Evolutionary conservation across 129 eudicot species (phyloP).

Genomic region (Ambrosia artemisiifolia): DNA sequence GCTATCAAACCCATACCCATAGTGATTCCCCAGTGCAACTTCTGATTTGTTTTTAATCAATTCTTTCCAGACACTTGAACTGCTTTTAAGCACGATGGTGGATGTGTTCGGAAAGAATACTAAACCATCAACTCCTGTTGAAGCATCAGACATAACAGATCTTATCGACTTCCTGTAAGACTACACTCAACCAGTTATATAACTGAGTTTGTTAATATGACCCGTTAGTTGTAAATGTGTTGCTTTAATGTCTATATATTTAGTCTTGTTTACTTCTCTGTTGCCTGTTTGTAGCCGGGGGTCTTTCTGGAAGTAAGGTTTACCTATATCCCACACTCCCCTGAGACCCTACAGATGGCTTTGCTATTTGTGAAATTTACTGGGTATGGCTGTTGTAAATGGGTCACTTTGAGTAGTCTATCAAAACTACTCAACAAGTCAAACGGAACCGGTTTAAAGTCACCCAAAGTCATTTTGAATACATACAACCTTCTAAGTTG

Average conservation of each 20-base stretch:
- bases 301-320: too few species aligned
- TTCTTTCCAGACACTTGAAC: conserved; percentile 50
- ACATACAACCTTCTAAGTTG: not conserved
- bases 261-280: too few species aligned
- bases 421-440: too few species aligned
- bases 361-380: too few species aligned
- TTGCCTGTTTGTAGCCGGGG: too few species aligned
- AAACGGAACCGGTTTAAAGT: not conserved
- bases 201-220: not conserved
- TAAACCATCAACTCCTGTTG: conserved; percentile 47
- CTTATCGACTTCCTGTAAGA: conserved; percentile 82
- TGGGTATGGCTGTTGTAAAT: not conserved
- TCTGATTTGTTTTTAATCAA: conserved; percentile 13
- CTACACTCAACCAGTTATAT: not conserved
- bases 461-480: not conserved
- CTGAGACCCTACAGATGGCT: too few species aligned
- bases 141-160: conserved; percentile 75
- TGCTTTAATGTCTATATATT: not conserved
- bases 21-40: not conserved
- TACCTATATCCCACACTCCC: too few species aligned
- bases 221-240: not conserved
- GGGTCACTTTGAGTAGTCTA: not conserved
- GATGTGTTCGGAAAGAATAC: conserved; percentile 82
- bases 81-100: conserved; percentile 58
- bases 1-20: not conserved